Base-by-base conservation (phyloP, 257 asterid species). In the Verbascum thapsus region DNA sequence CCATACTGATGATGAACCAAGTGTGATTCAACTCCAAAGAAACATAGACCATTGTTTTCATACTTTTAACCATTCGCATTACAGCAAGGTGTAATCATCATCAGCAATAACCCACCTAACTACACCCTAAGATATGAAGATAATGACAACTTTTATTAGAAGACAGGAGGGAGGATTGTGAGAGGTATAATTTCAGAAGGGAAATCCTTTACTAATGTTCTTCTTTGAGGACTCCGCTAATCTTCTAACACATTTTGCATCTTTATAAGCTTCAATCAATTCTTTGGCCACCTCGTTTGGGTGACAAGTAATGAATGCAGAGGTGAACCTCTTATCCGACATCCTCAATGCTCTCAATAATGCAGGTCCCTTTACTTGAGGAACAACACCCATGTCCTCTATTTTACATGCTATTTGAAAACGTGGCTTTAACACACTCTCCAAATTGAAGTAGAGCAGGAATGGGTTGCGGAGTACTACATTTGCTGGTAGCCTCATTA, bases 141-240 rank as follows among this genome's bases (percentile, higher is more conserved):
- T n/a, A n/a, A n/a, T n/a, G n/a, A n/a, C n/a, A n/a, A n/a, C n/a
- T n/a, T n/a, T n/a, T n/a, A n/a, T n/a, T n/a, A n/a, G n/a, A n/a
- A n/a, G n/a, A n/a, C n/a, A n/a, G n/a, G n/a, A n/a, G n/a, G n/a
- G n/a, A n/a, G n/a, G n/a, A n/a, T n/a, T n/a, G n/a, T n/a, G n/a
- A n/a, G n/a, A n/a, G n/a, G n/a, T n/a, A 58, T 23, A 9, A 60
- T 90, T 85, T n/a, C n/a, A 85, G 67, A 87, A 87, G 15, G 95
- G 92, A 49, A 90, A 90, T 40, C 92, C 90, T 72, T 59, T 69
- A 64, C 7, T 69, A 7, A 12, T 20, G 66, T 41, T 61, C 79
- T 74, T 87, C 86, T 78, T 90, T 4, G 88, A 85, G 35, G 95
- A 81, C 69, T 74, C 95, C 0, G 91, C 97, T 69, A 90, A 83